Evolutionary conservation across 345 rosid genomes (phyloP).

Genomic region (Salix udensis): DNA sequence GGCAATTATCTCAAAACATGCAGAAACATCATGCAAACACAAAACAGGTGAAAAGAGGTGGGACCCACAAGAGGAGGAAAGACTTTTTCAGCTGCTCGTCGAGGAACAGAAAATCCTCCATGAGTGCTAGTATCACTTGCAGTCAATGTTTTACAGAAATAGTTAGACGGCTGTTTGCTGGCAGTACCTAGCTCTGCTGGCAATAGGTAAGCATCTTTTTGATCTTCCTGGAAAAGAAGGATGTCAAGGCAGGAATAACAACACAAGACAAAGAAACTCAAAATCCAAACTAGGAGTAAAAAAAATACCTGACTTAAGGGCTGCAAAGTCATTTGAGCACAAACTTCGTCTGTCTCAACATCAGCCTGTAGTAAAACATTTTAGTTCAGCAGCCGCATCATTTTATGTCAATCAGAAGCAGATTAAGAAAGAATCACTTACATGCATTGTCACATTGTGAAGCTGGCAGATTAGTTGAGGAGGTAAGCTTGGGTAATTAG

Average conservation of each 20-base stretch:
- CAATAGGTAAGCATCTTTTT: neutral
- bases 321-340: neutral
- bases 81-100: slow-evolving; percentile 55
- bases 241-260: neutral
- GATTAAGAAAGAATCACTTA: neutral
- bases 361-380: neutral
- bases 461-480: neutral
- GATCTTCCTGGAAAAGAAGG: neutral
- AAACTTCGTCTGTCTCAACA: neutral
- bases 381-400: neutral
- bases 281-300: neutral
- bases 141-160: slow-evolving; percentile 50
- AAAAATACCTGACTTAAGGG: neutral
- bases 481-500: neutral
- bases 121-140: slow-evolving; percentile 22
- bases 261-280: neutral
- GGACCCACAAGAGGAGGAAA: slow-evolving; percentile 46
- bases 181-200: neutral
- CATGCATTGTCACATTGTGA: neutral
- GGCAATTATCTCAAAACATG: neutral
- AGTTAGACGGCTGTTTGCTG: slow-evolving; percentile 46
- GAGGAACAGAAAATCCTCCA: slow-evolving; percentile 59
- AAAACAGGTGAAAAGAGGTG: neutral
- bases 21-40: neutral
- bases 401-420: neutral